Base-by-base conservation (phyloP, 2,329 filamentous ascomycete species). In the Graphiopsis chlorocephala region DNA sequence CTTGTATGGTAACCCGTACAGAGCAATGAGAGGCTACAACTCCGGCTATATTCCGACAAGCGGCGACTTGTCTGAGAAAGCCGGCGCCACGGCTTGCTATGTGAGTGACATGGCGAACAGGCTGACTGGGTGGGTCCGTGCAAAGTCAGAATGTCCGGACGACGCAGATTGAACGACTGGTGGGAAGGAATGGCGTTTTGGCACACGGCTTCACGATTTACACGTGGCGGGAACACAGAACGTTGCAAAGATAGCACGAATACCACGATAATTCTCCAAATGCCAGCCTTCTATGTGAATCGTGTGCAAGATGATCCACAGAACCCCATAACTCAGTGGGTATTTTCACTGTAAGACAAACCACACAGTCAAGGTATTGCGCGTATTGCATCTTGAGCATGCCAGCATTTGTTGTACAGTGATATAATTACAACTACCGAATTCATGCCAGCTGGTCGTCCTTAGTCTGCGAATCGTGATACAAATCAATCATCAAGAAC, bases 1-100 rank as follows among this genome's bases (percentile, higher is more conserved):
- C 47, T 53, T 72, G 62, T 68, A 74, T 23, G 72, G 73, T 5
- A 71, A 70, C n/a, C 66, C 65, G n/a, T 84, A 83, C 71, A 76
- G 72, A 63, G 82, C 79, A 1, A 79, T 81, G 28, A 75, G 81
- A 45, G 75, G 78, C 15, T 84, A 83, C 74, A 84, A 84, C 71
- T 78, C 76, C 20, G 82, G 82, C 17, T 72, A 69, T 29, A 68
- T 72, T 5, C 68, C 70, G 1, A 67, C 66, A 15, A 74, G 72
- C 61, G 75, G 73, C 35, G 77, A 83, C 67, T 68, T 83, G 20
- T 74, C 76, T 31, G 74, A 77, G 58, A 75, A 82, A 12, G 80
- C 79, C 38, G 76, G 82, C 70, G 78, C 77, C 12, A 82, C 81
- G 12, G 79, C 79, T 65, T 85, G 83, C 76, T 85, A 85, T 70